Base-by-base conservation (phyloP, 805 yeast species). In the Zygoascus bituminiphila region DNA sequence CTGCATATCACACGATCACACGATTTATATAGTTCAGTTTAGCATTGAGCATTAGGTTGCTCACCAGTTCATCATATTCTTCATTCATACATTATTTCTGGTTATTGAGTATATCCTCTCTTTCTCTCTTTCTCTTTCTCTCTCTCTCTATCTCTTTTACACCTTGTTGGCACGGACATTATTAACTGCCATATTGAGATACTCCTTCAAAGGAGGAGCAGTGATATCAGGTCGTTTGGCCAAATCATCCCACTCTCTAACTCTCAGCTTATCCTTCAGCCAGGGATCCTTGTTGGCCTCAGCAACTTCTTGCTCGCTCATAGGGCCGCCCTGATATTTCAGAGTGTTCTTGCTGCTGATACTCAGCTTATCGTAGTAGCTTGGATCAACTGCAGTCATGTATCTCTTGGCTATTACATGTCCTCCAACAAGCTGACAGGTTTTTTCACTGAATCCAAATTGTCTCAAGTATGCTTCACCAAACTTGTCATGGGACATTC, bases 351-450 rank as follows among this genome's bases (percentile, higher is more conserved):
- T 46, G 38, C 47, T 42, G 21, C 47, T 33, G 8, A 29, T 25
- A 42, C 52, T 50, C 20, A 50, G 43, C 33, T 24, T 23, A 26
- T 42, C 47, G 47, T 50, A 43, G 36, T 50, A 50, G 36, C 23
- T 29, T 14, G 35, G 29, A 14, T 46, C 33, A 12, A 29, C 42
- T 2, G 46, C 52, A 3, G 52, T 50, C 47, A 50, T 36, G 45
- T 50, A 50, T 29, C 52, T 19, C 22, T 50, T 50, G 19, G 52
- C 52, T 10, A 37, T 24, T 12, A 50, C 52, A 43, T 50, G 52
- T 9, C 52, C 52, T 8, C 52, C 52, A 12, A 50, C 52, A 20
- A 50, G 38, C 35, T 50, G 52, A 45, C 52, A 50, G n/a, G 46
- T 49, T 41, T 50, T 50, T 17, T 50, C 52, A 31, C 44, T 42